Base-by-base conservation (phyloP, 257 asterid species). In the Henckelia pumila region DNA sequence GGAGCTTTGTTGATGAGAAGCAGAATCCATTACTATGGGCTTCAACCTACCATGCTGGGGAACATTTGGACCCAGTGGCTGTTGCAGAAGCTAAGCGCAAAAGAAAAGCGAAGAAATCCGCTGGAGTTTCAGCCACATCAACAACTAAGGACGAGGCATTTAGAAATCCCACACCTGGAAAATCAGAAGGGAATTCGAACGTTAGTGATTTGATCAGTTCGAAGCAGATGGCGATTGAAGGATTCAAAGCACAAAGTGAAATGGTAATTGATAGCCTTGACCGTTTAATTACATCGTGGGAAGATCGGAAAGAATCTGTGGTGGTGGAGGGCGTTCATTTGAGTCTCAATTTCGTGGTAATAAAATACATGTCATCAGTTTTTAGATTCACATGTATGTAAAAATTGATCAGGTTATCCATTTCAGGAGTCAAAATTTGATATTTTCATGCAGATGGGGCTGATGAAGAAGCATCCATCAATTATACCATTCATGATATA, bases 221-320 rank as follows among this genome's bases (percentile, higher is more conserved):
- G 52, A 94, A 88, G 72, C 96, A 84, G 83, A 91, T 94, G 99
- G 99, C 99, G 55, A 77, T 94, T 57, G 96, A 88, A 86, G 99
- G 99, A 70, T 94, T 80, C 75, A 94, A 91, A 78, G 99, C 99
- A 63, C 99, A 94, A 78, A 94, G 99, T 73, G 99, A 94, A 81
- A 94, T 94, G 99, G 97, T 94, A 52, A 94, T 91, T 70, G 99
- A 94, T 56, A 94, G 99, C 80, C 99, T 94, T 37, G 97, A 94
- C 71, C 88, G 98, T 56, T 79, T 94, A 72, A 91, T 94, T 66
- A 88, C 97, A 67, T 86, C 90, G 0, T 94, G 99, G 99, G 99
- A 94, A 79, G 96, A 88, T 71, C 83, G 96, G 68, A 91, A 87
- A 71, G 97, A 94, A 71, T 94, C 99, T 14, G 99, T 89, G 17